Conservation (phyloP, 495 filamentous ascomycete species). For the Annulohypoxylon nitens region DNA sequence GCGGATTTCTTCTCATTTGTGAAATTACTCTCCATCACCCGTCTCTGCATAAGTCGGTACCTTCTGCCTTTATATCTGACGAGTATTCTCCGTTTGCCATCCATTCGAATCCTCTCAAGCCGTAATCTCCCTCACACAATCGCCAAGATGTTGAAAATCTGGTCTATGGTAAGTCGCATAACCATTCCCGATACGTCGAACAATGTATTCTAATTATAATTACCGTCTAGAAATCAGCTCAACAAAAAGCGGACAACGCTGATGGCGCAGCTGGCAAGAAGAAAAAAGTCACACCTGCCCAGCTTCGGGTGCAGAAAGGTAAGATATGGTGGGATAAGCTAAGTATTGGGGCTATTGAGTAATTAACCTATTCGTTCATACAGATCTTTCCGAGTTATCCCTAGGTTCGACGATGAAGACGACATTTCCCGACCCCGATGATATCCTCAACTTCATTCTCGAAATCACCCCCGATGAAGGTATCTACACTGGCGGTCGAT, state of each 20-base stretch:
- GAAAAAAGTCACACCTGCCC: slow-evolving; percentile 97
- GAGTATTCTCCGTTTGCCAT: not conserved
- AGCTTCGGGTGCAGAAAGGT: slow-evolving; percentile 98
- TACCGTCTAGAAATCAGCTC: slow-evolving; percentile 84
- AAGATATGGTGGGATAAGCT: slow-evolving; percentile 28
- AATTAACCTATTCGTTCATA: not conserved
- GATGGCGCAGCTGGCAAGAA: slow-evolving; percentile 83
- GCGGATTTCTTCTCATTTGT: not conserved
- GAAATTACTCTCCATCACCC: not conserved
- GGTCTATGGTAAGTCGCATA: slow-evolving; percentile 87
- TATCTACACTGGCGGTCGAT: slow-evolving; percentile 92
- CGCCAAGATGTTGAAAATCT: slow-evolving; percentile 96
- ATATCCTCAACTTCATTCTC: slow-evolving; percentile 95
- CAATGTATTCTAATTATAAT: slow-evolving; percentile 24
- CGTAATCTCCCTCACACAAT: slow-evolving; percentile 2
- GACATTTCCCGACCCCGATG: slow-evolving; percentile 91
- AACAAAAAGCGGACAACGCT: slow-evolving; percentile 90
- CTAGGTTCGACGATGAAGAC: slow-evolving; percentile 93
- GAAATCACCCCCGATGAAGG: slow-evolving; percentile 97
- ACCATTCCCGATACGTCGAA: not conserved
- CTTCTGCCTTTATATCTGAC: not conserved
- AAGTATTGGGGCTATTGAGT: not conserved
- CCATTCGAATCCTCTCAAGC: not conserved
- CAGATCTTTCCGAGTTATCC: slow-evolving; percentile 93
- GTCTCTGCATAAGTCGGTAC: not conserved